These are phyloP conservation scores for Punica granatum DNA, from an alignment of 345 rosid genomes.

Conservation along the genomic window DNA sequence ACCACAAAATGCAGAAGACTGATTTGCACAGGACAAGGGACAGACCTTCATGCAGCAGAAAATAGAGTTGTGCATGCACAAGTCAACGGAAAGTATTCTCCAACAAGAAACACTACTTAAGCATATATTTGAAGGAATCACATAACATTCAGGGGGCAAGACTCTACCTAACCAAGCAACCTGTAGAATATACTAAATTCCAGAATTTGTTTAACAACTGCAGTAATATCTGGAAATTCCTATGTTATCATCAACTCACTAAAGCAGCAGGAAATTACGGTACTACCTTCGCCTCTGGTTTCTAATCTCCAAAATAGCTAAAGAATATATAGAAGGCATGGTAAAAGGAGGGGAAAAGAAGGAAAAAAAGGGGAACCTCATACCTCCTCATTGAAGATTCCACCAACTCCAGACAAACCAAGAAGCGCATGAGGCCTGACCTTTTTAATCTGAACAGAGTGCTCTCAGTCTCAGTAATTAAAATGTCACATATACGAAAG, in stretches of 20 bases:
- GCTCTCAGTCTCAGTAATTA: constrained; percentile 8
- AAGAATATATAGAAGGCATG: background rate
- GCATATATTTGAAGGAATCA: no score
- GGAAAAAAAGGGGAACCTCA: constrained; percentile 6
- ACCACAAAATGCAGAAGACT: background rate
- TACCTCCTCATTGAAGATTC: constrained; percentile 84
- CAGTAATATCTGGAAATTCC: background rate
- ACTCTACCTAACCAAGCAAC: background rate
- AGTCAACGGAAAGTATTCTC: background rate
- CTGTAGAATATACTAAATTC: background rate
- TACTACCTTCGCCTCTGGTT: background rate
- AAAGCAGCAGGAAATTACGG: background rate
- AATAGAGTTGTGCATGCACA: no score
- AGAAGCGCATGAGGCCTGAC: constrained; percentile 92
- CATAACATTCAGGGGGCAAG: background rate
- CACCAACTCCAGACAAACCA: constrained; percentile 99
- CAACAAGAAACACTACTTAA: background rate
- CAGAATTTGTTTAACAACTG: background rate
- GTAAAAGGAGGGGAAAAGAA: background rate
- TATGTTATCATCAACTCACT: background rate
- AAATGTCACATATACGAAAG: background rate
- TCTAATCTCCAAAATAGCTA: background rate
- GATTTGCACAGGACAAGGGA: background rate
- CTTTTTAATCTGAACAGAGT: constrained; percentile 60
- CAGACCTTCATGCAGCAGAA: no score